Evolutionary conservation across 1,284 basidiomycete genomes (phyloP), one percentile per base, ranked within the genome.

Genomic region (Ustilago trichophora): DNA sequence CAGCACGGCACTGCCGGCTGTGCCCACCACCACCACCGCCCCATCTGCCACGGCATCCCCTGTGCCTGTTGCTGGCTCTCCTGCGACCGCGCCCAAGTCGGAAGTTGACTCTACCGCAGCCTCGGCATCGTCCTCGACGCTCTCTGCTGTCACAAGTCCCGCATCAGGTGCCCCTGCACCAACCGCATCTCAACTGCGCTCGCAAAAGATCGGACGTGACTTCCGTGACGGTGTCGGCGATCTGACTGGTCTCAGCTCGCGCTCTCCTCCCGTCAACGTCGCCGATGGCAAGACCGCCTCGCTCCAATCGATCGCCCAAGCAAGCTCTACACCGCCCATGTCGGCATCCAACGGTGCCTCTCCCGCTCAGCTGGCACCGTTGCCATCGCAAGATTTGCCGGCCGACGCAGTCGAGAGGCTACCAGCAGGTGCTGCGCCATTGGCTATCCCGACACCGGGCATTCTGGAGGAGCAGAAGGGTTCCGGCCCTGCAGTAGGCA

Each of bases 141-240:
- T 27, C 11, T 56, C 59, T 25, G 53, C 47, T 6, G 44, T 34
- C 10, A 19, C 56, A 9, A 53, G 62, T 27, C 40, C 52, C 19
- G 9, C 34, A 10, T 19, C 47, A 13, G 43, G 33, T 10, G 18
- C 32, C 15, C 34, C 53, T 18, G 44, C 51, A 12, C 49, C 46
- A 3, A 54, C 51, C 3, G 44, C 52, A 8, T 55, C 56, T 11
- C 64, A 62, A 34, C 24, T 51, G 7, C 57, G 64, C 16, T 43
- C 57, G 12, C 55, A 52, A 32, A 69, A 69, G 56, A 59, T 64
- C 16, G 66, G 66, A 8, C 55, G 60, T 12, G 56, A 69, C 29
- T 69, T 69, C 25, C 55, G 66, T 16, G 66, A 69, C 16, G 66
- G 66, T 22, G 60, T 69, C 12, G 66, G 66, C 36, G 60, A 69